Base-by-base conservation (phyloP, 805 yeast species). In the Suhomyces emberorum region DNA sequence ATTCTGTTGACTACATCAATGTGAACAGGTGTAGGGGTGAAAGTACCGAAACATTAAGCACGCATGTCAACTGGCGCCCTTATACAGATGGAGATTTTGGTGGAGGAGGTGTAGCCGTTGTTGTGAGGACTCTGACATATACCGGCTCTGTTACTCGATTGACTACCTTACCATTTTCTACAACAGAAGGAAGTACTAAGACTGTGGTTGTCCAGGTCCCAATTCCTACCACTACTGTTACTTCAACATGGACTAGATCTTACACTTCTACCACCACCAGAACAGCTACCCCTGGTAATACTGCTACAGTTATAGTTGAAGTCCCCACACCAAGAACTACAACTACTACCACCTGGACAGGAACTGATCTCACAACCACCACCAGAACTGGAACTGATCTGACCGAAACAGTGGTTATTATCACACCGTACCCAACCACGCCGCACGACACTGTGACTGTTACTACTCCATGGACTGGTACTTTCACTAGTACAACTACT, bases 121-220 rank as follows among this genome's bases (percentile, higher is more conserved):
- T 28, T 15, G 9, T 35, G 16, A 17, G 36, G 15, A 43, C 49
- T 3, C 15, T 16, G 6, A 42, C 61, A 12, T 50, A 48, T 43
- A 42, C 53, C 15, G 57, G 51, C 8, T 12, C 53, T 2, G 35
- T 45, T 3, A 48, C 57, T 6, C 10, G 17, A 12, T 40, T 46
- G 8, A 52, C 56, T 2, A 56, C 61, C 10, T 30, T 46, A 18
- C 38, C 41, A 25, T 22, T 9, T 18, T 14, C 12, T 6, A 18
- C 38, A 10, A 36, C 34, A 11, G n/a, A 16, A n/a, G 44, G 46
- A 20, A 33, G 31, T 22, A 48, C 52, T 7, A 25, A 34, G 17
- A 48, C 52, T 15, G 35, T 45, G 20, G 33, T 34, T 14, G 42
- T 45, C 8, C 35, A 41, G 7, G 47, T 51, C 9, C 52, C 53